A percentile compares a stretch with the other conserved stretches of the same genome.
Evolutionary conservation across 306 rosid species (phyloP).

Genomic region (Astragalus membranaceus): DNA sequence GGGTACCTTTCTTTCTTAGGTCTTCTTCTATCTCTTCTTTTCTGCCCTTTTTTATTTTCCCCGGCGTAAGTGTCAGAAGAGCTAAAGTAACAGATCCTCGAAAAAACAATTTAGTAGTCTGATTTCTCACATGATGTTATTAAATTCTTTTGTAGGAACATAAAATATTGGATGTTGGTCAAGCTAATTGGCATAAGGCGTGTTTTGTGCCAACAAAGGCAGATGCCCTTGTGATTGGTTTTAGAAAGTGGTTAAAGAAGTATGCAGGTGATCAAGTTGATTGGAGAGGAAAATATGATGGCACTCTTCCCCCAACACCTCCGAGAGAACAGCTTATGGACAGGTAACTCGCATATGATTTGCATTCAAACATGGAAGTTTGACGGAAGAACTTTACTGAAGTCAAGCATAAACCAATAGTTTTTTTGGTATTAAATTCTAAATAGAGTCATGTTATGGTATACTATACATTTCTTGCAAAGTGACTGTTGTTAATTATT

Average conservation of each 20-base stretch:
- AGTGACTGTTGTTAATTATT: no score
- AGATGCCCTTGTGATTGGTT: slow-evolving; percentile 75
- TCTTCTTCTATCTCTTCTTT: no score
- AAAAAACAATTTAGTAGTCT: no score
- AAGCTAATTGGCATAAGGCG: slow-evolving; percentile 66
- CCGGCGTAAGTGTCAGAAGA: background rate
- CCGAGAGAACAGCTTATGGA: slow-evolving; percentile 80
- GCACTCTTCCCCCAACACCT: slow-evolving; percentile 68
- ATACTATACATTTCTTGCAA: no score
- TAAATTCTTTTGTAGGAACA: slow-evolving; percentile 47
- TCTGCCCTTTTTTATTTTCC: no score
- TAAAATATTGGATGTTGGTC: slow-evolving; percentile 50
- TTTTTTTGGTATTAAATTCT: no score
- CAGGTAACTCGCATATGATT: no score
- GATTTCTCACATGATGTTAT: slow-evolving; percentile 10
- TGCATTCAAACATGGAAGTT: no score
- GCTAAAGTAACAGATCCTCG: background rate
- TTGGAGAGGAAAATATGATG: slow-evolving; percentile 72
- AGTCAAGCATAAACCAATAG: no score
- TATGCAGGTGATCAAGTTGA: slow-evolving; percentile 76
- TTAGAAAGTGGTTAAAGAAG: slow-evolving; percentile 80
- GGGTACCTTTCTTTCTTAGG: no score
- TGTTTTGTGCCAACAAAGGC: slow-evolving; percentile 88
- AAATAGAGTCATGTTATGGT: no score
- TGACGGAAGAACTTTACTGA: no score